Percentiles rank a stretch among this genome's conserved stretches.
Conservation (phyloP, 306 rosid genomes). For the Vigna angularis region DNA sequence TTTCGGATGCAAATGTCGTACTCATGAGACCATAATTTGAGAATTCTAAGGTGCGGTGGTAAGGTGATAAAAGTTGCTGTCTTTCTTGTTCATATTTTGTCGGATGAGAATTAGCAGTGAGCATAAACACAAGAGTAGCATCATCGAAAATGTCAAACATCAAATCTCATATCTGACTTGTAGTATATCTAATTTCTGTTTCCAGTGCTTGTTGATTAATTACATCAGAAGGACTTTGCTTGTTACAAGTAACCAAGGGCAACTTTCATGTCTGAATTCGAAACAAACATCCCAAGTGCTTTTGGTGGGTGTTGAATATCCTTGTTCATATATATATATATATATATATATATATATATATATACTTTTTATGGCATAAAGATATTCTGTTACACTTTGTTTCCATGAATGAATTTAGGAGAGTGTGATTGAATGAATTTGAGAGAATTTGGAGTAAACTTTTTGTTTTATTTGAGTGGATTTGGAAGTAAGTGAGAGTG, state of each 20-base stretch:
- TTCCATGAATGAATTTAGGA: too few species aligned
- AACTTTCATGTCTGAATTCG: constrained; percentile 67
- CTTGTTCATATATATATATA: background rate
- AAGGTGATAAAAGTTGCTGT: background rate
- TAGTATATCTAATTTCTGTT: constrained; percentile 2
- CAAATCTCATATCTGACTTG: constrained; percentile 22
- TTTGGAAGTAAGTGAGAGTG: too few species aligned
- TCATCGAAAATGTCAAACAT: background rate
- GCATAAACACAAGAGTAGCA: constrained; percentile 4
- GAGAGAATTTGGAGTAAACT: too few species aligned
- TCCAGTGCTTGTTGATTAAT: constrained; percentile 46
- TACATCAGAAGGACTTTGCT: constrained; percentile 29
- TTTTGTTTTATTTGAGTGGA: too few species aligned
- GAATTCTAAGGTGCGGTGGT: background rate
- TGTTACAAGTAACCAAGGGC: constrained; percentile 40
- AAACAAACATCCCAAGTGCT: constrained; percentile 49
- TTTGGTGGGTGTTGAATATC: constrained; percentile 50
- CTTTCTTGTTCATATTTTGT: background rate
- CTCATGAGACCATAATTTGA: background rate
- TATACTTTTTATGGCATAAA: background rate
- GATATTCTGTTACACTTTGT: too few species aligned
- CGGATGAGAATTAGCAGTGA: background rate
- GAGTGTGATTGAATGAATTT: too few species aligned
- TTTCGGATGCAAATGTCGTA: background rate
- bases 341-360: too few species aligned